Evolutionary conservation across 805 yeast genomes (phyloP).

Genomic region (Tetrapisispora phaffii): DNA sequence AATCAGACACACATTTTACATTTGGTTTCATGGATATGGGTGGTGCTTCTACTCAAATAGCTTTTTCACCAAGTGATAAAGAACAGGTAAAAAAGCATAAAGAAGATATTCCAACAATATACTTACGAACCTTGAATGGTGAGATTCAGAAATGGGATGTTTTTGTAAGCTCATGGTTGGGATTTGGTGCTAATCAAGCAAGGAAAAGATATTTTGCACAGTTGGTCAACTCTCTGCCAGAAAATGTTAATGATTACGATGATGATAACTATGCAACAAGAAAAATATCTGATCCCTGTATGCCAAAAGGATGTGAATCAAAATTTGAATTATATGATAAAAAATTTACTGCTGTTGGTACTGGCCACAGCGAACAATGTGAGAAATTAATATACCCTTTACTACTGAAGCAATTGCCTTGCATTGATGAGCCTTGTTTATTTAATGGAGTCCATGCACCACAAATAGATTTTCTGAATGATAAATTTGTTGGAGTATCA

Average conservation of each 20-base stretch:
- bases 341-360: constrained; percentile 50
- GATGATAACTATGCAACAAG: constrained; percentile 36
- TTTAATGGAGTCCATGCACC: constrained; percentile 97
- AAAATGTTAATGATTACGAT: constrained; percentile 37
- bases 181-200: constrained; percentile 96
- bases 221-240: constrained; percentile 42
- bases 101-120: constrained; percentile 63
- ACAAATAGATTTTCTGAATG: constrained; percentile 62
- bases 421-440: constrained; percentile 79
- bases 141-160: constrained; percentile 66
- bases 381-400: constrained; percentile 64
- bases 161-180: constrained; percentile 93
- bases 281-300: constrained; percentile 61
- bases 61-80: constrained; percentile 68
- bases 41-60: constrained; percentile 94
- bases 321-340: constrained; percentile 38
- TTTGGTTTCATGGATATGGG: constrained; percentile 99
- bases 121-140: constrained; percentile 63
- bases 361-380: constrained; percentile 73
- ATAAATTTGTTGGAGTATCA: constrained; percentile 84
- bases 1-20: constrained; percentile 38
- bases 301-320: constrained; percentile 52
- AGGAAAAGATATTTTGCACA: constrained; percentile 58
- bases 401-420: constrained; percentile 67
- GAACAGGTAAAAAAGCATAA: constrained; percentile 54